Percentiles rank a stretch among this genome's conserved stretches.
Conservation (phyloP, 345 rosid genomes). For the Microthlaspi erraticum region DNA sequence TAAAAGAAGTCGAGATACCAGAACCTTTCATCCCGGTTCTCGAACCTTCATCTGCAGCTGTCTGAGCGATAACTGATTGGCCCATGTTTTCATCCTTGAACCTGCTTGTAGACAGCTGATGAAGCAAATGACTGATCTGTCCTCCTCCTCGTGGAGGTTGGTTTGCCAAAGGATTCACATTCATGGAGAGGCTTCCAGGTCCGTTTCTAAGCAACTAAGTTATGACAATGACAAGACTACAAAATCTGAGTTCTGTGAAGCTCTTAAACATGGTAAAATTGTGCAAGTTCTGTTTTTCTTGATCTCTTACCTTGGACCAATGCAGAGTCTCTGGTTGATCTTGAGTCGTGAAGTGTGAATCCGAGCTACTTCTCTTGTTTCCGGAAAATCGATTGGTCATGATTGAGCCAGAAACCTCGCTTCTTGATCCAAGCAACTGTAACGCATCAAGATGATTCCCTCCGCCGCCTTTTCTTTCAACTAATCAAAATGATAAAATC, state of each 20-base stretch:
- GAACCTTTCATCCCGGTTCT: constrained; percentile 92
- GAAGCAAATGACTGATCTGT: constrained; percentile 66
- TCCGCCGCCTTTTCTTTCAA: constrained; percentile 63
- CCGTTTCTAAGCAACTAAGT: constrained; percentile 71
- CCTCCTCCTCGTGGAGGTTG: constrained; percentile 62
- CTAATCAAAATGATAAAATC: constrained; percentile 23
- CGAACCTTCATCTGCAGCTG: constrained; percentile 99
- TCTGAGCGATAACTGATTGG: constrained; percentile 61
- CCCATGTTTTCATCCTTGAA: constrained; percentile 60
- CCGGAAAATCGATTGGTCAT: constrained; percentile 66
- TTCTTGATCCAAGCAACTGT: constrained; percentile 75
- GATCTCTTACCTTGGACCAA: constrained; percentile 77
- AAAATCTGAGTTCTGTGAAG: constrained; percentile 6
- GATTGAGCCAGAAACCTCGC: constrained; percentile 66
- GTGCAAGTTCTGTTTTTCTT: neutral
- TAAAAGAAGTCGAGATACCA: constrained; percentile 58
- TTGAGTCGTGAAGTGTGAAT: constrained; percentile 65
- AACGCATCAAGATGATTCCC: constrained; percentile 82
- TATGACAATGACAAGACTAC: constrained; percentile 1
- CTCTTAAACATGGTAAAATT: constrained; percentile 20
- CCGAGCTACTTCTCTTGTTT: constrained; percentile 79
- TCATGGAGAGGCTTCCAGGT: constrained; percentile 52
- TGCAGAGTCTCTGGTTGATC: constrained; percentile 75
- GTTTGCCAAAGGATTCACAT: constrained; percentile 54
- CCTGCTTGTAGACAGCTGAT: constrained; percentile 66